Percentiles rank a stretch among this genome's conserved stretches.
Evolutionary conservation across 768 basidiomycete genomes (phyloP).

Genomic region (Suillus americanus): DNA sequence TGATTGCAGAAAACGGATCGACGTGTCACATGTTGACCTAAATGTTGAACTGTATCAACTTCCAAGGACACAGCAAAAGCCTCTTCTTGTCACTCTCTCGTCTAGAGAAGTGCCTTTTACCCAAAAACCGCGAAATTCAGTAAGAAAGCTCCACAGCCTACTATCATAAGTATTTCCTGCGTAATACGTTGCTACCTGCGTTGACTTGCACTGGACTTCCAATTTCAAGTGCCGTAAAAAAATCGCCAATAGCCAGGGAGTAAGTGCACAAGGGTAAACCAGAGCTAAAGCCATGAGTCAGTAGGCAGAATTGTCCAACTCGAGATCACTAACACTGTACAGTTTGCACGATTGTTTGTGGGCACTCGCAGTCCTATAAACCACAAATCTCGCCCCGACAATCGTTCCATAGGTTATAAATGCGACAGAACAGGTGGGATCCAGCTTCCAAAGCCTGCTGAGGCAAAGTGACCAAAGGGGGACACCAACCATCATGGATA

Average conservation of each 20-base stretch:
- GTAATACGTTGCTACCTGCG: background rate
- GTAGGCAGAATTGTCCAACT: background rate
- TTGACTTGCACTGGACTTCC: background rate
- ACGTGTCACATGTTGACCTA: too few relatives aligned
- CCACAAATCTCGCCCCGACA: conserved; percentile 2
- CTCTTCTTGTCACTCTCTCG: too few relatives aligned
- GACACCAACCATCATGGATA: conserved; percentile 5
- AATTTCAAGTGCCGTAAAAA: conserved; percentile 2
- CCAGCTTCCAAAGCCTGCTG: conserved; percentile 4
- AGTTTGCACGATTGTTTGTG: conserved; percentile 5
- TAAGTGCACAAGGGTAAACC: conserved; percentile 7
- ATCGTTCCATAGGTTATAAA: background rate
- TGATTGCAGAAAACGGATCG: too few relatives aligned
- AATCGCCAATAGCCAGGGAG: conserved; percentile 12
- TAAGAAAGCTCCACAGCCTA: too few relatives aligned
- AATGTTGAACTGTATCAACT: too few relatives aligned
- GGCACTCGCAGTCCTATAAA: background rate
- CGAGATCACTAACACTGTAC: conserved; percentile 4
- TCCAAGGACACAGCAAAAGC: too few relatives aligned
- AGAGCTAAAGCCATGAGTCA: conserved; percentile 1
- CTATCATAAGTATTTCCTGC: too few relatives aligned
- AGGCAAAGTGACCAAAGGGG: conserved; percentile 9
- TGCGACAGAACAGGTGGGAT: background rate
- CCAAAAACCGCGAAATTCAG: too few relatives aligned
- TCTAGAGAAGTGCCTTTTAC: too few relatives aligned